Percentiles rank a stretch among this genome's conserved stretches.
These are phyloP conservation scores for Polytrichum commune DNA, from an alignment of 225 moss, liverwort and hornwort genomes.

Conservation along the genomic window DNA sequence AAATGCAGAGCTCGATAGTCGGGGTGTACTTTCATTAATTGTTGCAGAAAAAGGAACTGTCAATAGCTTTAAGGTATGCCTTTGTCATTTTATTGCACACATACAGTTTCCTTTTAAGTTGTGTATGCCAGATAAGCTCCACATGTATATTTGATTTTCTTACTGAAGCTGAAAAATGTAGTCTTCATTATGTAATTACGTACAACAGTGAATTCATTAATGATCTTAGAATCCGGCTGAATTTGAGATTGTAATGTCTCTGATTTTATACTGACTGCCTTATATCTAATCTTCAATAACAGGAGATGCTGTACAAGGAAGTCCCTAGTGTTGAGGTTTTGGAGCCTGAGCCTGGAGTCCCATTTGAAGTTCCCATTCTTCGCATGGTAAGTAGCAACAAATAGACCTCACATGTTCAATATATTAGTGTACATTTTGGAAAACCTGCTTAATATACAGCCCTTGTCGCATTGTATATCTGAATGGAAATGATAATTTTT, in stretches of 20 bases:
- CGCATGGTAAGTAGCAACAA: not conserved
- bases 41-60: conserved; percentile 36
- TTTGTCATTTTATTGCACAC: not conserved
- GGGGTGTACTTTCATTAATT: conserved; percentile 36
- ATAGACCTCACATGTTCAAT: not conserved
- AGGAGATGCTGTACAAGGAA: conserved; percentile 42
- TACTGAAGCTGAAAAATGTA: no score
- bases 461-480: no score
- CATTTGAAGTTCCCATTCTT: conserved; percentile 29
- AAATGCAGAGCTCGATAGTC: conserved; percentile 46
- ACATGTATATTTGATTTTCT: not conserved
- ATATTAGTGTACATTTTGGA: not conserved
- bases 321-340: conserved; percentile 34
- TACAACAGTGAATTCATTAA: no score
- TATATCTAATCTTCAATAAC: not conserved
- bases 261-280: not conserved
- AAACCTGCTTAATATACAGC: no score
- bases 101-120: not conserved
- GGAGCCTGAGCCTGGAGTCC: conserved; percentile 39
- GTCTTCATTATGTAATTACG: no score
- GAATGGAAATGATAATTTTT: no score
- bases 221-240: no score
- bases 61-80: conserved; percentile 41
- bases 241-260: no score
- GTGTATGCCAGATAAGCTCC: not conserved